Base-by-base conservation (phyloP, 2,329 filamentous ascomycete genomes). In the Phaeophleospora eucalypticola region DNA sequence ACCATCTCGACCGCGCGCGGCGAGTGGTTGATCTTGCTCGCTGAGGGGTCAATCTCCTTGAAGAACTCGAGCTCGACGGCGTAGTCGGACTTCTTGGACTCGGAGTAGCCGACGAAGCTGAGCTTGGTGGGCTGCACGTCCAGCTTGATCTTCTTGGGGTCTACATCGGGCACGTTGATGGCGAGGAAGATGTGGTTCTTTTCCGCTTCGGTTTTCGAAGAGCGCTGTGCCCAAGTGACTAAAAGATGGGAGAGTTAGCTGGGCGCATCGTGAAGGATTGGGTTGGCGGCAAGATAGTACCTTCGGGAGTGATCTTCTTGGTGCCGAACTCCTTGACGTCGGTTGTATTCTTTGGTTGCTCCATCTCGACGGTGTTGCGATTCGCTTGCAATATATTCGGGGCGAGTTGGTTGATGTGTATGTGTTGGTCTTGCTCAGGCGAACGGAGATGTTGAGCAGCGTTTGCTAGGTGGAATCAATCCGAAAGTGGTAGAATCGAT, bases 141-240 rank as follows among this genome's bases (percentile, higher is more conserved):
- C 58, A 97, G 82, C 76, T 89, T 86, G 59, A 94, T 75, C 64
- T 84, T 83, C 38, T 80, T 76, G 62, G 82, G 76, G 60, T 86
- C 75, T 36, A 96, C 86, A 68, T 98, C 93, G 60, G 90, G 81
- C 41, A 90, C 89, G 63, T 82, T 81, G 74, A 98, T 88, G 67
- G 88, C 94, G 59, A 98, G 80, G 77, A 89, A 95, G 78, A 98
- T 76, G 75, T 89, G 87, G 80, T 98, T 98, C 78, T 90, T 94
- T 69, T 84, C 79, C 46, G 86, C 69, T 45, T 96, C 90, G 59
- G 77, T 76, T 61, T 71, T 76, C 65, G 84, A 93, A 38, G 91
- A 97, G 78, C 93, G 90, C 78, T 98, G 93, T 58, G 93, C 91
- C 93, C 93, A 98, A 72, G 89, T 86, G 62, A 98, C 93, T 97